Conservation (phyloP, 2,329 filamentous ascomycete genomes). For the Thielaviopsis euricoi region DNA sequence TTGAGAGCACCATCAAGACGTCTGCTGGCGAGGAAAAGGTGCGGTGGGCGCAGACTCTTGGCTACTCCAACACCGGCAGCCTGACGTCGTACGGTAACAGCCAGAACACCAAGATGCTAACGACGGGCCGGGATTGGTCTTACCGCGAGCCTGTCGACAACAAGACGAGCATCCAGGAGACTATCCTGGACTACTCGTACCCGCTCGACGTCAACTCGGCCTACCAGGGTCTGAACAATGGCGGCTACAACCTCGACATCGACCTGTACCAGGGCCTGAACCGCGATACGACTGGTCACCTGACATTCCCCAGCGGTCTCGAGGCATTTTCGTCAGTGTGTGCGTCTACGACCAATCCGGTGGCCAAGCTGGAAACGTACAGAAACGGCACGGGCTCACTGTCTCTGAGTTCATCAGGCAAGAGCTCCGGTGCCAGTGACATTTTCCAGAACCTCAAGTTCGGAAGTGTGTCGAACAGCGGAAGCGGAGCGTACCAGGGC, state of each 20-base stretch:
- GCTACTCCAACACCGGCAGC: slow-evolving; percentile 35
- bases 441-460: slow-evolving; percentile 42
- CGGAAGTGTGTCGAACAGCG: slow-evolving; percentile 10
- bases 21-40: slow-evolving; percentile 16
- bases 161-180: not conserved
- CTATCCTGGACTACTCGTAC: slow-evolving; percentile 26
- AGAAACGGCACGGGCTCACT: slow-evolving; percentile 44
- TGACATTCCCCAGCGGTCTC: slow-evolving; percentile 40
- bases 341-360: slow-evolving; percentile 14
- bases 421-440: slow-evolving; percentile 33
- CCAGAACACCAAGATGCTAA: slow-evolving; percentile 27
- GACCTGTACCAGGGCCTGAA: slow-evolving; percentile 25
- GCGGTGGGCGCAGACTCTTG: slow-evolving; percentile 42
- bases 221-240: slow-evolving; percentile 5
- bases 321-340: slow-evolving; percentile 26
- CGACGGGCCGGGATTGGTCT: slow-evolving; percentile 27
- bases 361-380: slow-evolving; percentile 27
- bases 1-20: slow-evolving; percentile 28
- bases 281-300: slow-evolving; percentile 21
- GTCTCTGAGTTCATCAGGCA: slow-evolving; percentile 27
- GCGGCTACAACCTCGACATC: slow-evolving; percentile 17
- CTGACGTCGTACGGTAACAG: slow-evolving; percentile 20
- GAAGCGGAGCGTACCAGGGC: slow-evolving; percentile 15
- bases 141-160: slow-evolving; percentile 13
- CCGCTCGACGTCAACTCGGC: slow-evolving; percentile 23